Base-by-base conservation (phyloP, 129 eudicot species). In the Apium graveolens region DNA sequence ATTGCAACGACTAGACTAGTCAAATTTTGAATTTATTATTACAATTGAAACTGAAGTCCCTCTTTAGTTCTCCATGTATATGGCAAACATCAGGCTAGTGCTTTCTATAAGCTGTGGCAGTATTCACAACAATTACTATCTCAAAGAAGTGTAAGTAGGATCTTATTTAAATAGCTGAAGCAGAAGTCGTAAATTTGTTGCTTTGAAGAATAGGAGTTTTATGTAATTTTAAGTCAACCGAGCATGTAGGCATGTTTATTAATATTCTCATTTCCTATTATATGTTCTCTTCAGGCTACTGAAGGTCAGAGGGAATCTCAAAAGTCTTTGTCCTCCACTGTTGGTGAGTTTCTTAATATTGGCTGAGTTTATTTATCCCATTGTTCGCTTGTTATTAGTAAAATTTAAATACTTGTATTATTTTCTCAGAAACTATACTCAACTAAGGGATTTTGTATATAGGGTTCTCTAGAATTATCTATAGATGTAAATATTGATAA, bases 301-400 rank as follows among this genome's bases (percentile, higher is more conserved):
- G 89, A 71, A 27, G 39, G 79, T 78, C 84, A 78, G 80, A 81
- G 77, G 73, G 89, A 85, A 73, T 69, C 79, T 62, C 89, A 89
- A 76, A 89, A 85, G 85, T 75, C 81, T 20, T 46, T 53, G 74
- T 71, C 79, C 34, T 84, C 86, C 9, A 60, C 81, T 46, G 78
- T 74, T 75, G 97, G 97, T 91, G 65, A 80, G 89, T 86, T 69
- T 48, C 79, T 66, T n/a, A 24, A 55, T 57, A 18, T 55, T 32
- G 17, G n/a, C 17, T 72, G 48, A 43, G 70, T 31, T 65, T 57
- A 11, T 51, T 21, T 75, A 21, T 72, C 37, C n/a, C 26, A 70
- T 70, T 35, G 10, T 66, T 31, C 9, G 1, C 65, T 8, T 57
- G 65, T 57, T 57, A 24, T n/a, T 57, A 57, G 65, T 11, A 57